Percentiles rank a stretch among this genome's conserved stretches.
These are phyloP conservation scores for Porphyrellus sp. DNA, from an alignment of 1,284 basidiomycete species.

Conservation along the genomic window DNA sequence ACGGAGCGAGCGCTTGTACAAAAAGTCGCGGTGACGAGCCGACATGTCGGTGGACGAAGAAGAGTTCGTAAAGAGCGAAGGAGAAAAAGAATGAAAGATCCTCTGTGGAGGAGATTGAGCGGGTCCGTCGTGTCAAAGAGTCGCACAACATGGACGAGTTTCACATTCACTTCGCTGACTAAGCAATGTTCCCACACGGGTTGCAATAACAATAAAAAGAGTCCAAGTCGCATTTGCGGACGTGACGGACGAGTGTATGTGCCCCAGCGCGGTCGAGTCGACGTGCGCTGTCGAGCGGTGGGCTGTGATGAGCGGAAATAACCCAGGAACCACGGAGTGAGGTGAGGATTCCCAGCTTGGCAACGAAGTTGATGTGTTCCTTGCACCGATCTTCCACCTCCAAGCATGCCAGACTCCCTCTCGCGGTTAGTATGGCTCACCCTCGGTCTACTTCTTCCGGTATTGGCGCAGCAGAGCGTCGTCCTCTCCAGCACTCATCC, in stretches of 20 bases:
- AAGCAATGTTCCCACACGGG: not conserved
- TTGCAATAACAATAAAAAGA: no score
- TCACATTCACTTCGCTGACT: no score
- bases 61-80: slow-evolving; percentile 19
- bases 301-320: slow-evolving; percentile 12
- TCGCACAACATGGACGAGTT: no score
- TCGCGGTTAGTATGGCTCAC: slow-evolving; percentile 13
- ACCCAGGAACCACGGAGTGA: slow-evolving; percentile 2
- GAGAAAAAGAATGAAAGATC: slow-evolving; percentile 10
- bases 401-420: slow-evolving; percentile 26
- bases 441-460: slow-evolving; percentile 10
- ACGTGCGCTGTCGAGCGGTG: no score
- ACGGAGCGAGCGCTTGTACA: slow-evolving; percentile 14
- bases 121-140: not conserved
- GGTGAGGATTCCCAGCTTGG: slow-evolving; percentile 6
- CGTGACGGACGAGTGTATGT: no score
- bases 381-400: slow-evolving; percentile 1
- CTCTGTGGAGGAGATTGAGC: not conserved
- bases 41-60: slow-evolving; percentile 12
- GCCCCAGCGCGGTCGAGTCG: no score
- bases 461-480: slow-evolving; percentile 34
- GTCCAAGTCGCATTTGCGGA: no score
- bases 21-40: slow-evolving; percentile 10
- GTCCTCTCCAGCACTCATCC: slow-evolving; percentile 40
- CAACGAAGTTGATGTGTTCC: slow-evolving; percentile 4